phyloP scores from a whole-genome alignment of 345 rosid genomes.

The Salix purpurea region DNA sequence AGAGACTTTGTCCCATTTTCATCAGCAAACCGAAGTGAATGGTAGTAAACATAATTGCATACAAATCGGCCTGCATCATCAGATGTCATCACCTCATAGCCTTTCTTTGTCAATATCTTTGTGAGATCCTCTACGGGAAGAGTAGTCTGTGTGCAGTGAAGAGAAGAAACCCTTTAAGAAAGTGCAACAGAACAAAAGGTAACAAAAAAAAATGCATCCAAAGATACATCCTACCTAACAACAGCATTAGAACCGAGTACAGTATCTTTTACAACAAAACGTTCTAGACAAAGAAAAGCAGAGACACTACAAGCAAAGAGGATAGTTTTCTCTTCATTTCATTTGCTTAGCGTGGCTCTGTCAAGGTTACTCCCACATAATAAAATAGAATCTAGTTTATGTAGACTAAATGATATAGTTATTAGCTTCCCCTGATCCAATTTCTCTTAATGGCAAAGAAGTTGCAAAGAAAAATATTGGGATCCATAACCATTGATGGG shows the following conservation, averaged over 20 bases:
- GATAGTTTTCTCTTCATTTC: background rate
- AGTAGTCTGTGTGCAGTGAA: constrained; percentile 44
- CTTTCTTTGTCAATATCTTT: constrained; percentile 56
- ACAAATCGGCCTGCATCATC: constrained; percentile 97
- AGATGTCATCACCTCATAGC: constrained; percentile 71
- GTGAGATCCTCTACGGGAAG: constrained; percentile 62
- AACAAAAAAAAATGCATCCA: constrained; percentile 3
- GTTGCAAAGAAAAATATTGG: background rate
- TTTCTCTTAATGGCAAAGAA: background rate
- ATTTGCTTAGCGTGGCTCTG: background rate
- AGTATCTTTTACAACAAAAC: background rate
- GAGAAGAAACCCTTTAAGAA: background rate
- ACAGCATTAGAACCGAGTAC: background rate
- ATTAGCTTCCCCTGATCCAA: background rate
- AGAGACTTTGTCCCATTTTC: constrained; percentile 68
- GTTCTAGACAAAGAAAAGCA: background rate
- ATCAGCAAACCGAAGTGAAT: constrained; percentile 87
- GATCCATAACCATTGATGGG: background rate
- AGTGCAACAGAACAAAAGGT: background rate
- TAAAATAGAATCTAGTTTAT: background rate
- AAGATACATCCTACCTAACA: background rate
- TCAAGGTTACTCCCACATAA: background rate
- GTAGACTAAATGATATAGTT: background rate
- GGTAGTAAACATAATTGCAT: constrained; percentile 95
- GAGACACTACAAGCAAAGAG: background rate